These are phyloP conservation scores for Penicillium sp. DNA, from an alignment of 2,329 filamentous ascomycete genomes.

Conservation along the genomic window DNA sequence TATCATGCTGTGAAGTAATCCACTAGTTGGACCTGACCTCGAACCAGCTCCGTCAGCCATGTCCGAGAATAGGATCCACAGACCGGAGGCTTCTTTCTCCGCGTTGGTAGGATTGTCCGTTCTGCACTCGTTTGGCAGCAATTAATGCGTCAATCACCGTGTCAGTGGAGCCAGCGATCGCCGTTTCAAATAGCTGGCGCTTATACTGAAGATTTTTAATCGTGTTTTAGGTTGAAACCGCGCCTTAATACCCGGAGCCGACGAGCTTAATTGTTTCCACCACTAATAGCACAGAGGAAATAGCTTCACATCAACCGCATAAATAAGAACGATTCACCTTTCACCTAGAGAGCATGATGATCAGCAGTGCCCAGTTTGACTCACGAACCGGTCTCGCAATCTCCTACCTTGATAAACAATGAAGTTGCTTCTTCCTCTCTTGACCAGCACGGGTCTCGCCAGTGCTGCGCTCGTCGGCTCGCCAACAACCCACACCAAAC, in stretches of 20 bases:
- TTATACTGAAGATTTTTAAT: background rate
- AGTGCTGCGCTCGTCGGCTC: background rate
- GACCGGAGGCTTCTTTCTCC: background rate
- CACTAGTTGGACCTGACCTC: background rate
- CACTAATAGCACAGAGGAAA: background rate
- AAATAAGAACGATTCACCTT: background rate
- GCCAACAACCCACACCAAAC: constrained; percentile 20
- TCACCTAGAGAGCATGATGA: background rate
- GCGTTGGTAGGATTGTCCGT: background rate
- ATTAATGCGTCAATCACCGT: constrained; percentile 2
- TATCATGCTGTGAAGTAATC: background rate
- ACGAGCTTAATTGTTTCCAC: background rate
- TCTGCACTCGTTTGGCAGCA: background rate
- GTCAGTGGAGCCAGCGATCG: background rate
- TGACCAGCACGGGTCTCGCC: background rate
- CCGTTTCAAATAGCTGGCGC: background rate
- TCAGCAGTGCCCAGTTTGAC: background rate
- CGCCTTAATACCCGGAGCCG: background rate
- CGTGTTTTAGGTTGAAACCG: background rate
- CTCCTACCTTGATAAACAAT: background rate
- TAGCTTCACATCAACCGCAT: background rate
- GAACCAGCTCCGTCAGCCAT: background rate
- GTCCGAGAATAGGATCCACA: background rate
- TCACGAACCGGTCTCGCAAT: background rate
- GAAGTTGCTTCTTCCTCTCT: background rate